A percentile compares a stretch with the other conserved stretches of the same genome.
Evolutionary conservation across 768 basidiomycete genomes (phyloP).

Genomic region (Pisolithus albus): DNA sequence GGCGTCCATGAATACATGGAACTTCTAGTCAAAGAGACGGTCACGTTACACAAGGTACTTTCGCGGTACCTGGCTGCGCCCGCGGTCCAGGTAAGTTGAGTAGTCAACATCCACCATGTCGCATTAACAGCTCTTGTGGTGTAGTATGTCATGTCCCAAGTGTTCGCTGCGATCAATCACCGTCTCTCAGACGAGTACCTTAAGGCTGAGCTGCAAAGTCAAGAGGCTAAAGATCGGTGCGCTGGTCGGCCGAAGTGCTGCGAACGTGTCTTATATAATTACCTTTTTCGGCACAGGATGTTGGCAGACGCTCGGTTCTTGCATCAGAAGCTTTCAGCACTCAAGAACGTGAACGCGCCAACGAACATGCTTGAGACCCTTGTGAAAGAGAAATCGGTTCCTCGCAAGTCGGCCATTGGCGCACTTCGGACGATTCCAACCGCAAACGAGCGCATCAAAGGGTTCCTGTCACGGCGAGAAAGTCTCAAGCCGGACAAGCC

Average conservation of each 20-base stretch:
- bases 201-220: conserved; percentile 73
- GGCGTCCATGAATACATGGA: conserved; percentile 88
- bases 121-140: conserved; percentile 9
- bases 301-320: conserved; percentile 73
- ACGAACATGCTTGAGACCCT: conserved; percentile 81
- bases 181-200: conserved; percentile 82
- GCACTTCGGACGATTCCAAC: conserved; percentile 17
- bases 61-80: conserved; percentile 77
- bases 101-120: conserved; percentile 15
- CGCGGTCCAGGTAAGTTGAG: conserved; percentile 66
- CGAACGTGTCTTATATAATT: conserved; percentile 11
- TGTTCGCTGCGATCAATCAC: conserved; percentile 89
- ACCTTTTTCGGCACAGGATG: conserved; percentile 44
- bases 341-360: conserved; percentile 68
- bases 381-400: conserved; percentile 70
- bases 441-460: conserved; percentile 33
- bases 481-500: conserved; percentile 23
- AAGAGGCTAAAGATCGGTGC: conserved; percentile 82
- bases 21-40: conserved; percentile 87
- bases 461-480: conserved; percentile 28
- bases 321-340: conserved; percentile 63
- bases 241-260: conserved; percentile 5
- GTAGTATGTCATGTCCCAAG: conserved; percentile 91
- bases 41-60: conserved; percentile 91
- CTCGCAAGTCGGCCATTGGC: conserved; percentile 28